Conservation (phyloP, 2,329 filamentous ascomycete genomes). For the Graphilbum fragrans region DNA sequence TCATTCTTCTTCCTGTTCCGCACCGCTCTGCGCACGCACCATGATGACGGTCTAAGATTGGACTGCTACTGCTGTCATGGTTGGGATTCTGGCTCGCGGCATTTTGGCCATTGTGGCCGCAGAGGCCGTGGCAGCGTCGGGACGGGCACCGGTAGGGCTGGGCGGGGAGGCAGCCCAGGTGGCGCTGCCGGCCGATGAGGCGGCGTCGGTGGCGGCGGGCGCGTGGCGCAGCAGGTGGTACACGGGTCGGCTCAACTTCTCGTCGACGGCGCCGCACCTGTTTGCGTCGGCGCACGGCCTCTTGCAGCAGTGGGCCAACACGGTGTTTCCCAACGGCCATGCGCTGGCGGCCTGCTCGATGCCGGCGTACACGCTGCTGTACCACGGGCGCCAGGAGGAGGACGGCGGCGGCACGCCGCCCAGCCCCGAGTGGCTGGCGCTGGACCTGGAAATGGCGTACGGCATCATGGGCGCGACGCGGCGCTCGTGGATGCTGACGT, state of each 20-base stretch:
- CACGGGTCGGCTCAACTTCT: slow-evolving; percentile 26
- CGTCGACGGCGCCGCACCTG: slow-evolving; percentile 32
- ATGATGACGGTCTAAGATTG: too few relatives aligned
- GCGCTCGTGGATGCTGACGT: slow-evolving; percentile 33
- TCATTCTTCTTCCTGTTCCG: too few relatives aligned
- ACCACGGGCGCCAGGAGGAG: slow-evolving; percentile 27
- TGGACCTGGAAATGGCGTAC: slow-evolving; percentile 41
- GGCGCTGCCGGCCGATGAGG: too few relatives aligned
- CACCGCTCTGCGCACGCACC: too few relatives aligned
- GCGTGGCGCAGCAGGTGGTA: not conserved
- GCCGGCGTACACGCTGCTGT: slow-evolving; percentile 31
- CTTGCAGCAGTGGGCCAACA: slow-evolving; percentile 37
- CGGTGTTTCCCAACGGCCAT: slow-evolving; percentile 37
- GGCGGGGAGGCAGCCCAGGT: too few relatives aligned
- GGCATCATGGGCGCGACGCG: slow-evolving; percentile 34
- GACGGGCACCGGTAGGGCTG: not conserved
- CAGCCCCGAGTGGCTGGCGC: slow-evolving; percentile 38
- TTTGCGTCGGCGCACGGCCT: slow-evolving; percentile 33
- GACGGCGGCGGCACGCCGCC: slow-evolving; percentile 19
- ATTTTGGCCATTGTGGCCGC: too few relatives aligned
- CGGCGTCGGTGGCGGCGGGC: not conserved
- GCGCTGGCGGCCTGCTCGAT: slow-evolving; percentile 32
- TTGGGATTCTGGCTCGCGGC: too few relatives aligned
- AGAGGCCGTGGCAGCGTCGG: not conserved
- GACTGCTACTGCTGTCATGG: too few relatives aligned